Conservation (phyloP, 176 grass and related monocot genomes). For the Triticum timopheevii region DNA sequence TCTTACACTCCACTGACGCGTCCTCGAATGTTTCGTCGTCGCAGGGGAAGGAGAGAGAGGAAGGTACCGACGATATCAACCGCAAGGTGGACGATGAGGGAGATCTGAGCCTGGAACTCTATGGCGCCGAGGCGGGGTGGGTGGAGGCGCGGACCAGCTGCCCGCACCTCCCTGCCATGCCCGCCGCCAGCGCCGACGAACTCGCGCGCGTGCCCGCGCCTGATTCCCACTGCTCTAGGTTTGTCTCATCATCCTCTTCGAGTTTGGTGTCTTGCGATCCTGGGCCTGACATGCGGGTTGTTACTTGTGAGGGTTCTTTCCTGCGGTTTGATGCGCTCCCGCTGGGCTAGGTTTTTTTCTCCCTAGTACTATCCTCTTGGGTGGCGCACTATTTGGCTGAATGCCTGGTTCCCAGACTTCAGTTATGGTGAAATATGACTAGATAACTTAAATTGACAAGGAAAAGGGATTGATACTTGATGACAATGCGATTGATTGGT, state of each 20-base stretch:
- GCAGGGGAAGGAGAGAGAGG: constrained; percentile 42
- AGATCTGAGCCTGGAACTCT: constrained; percentile 30
- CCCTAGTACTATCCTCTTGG: background rate
- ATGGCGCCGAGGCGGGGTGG: constrained; percentile 62
- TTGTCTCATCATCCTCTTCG: background rate
- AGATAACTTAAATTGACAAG: background rate
- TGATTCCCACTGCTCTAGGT: constrained; percentile 73
- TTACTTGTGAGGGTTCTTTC: background rate
- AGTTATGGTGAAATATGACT: background rate
- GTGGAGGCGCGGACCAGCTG: constrained; percentile 82
- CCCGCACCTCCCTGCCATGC: constrained; percentile 60
- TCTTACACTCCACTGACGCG: background rate
- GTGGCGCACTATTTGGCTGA: background rate
- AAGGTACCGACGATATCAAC: background rate
- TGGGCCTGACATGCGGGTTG: background rate
- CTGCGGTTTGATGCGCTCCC: background rate
- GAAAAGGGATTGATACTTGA: background rate
- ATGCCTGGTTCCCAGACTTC: background rate
- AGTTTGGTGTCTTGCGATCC: background rate
- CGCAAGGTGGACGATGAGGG: background rate
- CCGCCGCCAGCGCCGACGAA: constrained; percentile 34
- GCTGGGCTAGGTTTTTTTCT: background rate
- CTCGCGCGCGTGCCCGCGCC: constrained; percentile 62
- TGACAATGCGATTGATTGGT: background rate
- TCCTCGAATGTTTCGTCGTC: background rate